A percentile compares a stretch with the other conserved stretches of the same genome.
phyloP scores from a whole-genome alignment of 805 yeast genomes.

The Pichia heedii region DNA sequence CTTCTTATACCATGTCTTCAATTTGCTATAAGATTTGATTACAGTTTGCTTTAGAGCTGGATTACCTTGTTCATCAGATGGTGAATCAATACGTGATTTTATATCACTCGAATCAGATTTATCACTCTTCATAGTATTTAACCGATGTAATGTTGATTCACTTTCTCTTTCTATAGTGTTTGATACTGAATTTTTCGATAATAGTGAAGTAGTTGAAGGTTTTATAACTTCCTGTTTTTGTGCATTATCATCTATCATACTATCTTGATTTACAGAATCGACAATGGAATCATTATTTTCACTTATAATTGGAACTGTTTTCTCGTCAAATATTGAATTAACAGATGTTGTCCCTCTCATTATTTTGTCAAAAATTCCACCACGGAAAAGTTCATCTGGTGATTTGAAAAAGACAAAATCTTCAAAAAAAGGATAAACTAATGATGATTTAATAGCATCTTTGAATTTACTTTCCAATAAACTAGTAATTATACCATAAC shows the following conservation, averaged over 20 bases:
- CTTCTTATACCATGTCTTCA: slow-evolving; percentile 63
- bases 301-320: neutral
- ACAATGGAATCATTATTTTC: neutral
- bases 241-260: too few relatives aligned
- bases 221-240: neutral
- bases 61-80: neutral
- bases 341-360: slow-evolving; percentile 13
- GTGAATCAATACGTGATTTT: neutral
- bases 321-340: neutral
- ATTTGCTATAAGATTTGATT: slow-evolving; percentile 42
- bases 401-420: slow-evolving; percentile 70
- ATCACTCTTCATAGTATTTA: neutral
- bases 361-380: slow-evolving; percentile 80
- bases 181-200: slow-evolving; percentile 6
- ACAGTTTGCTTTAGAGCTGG: slow-evolving; percentile 19
- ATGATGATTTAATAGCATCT: slow-evolving; percentile 68
- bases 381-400: slow-evolving; percentile 63
- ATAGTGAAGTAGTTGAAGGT: slow-evolving; percentile 4
- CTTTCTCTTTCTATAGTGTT: slow-evolving; percentile 1
- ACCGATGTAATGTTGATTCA: neutral
- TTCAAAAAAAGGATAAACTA: slow-evolving; percentile 86
- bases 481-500: slow-evolving; percentile 71
- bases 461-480: slow-evolving; percentile 69
- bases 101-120: neutral
- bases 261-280: neutral